Evolutionary conservation across 257 asterid genomes (phyloP).

Genomic region (Solanum tacnaense): DNA sequence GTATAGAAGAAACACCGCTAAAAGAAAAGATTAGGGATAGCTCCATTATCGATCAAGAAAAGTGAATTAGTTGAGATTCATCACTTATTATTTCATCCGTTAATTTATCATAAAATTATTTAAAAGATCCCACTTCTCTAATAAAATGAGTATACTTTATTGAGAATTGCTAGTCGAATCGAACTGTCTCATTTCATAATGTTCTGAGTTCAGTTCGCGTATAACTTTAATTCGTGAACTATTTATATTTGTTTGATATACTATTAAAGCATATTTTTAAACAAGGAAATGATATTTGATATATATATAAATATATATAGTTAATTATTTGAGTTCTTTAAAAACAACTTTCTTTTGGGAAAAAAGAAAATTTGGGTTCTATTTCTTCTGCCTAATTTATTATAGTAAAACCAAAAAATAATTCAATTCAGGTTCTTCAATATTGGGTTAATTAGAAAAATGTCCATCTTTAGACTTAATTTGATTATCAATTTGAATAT

Average conservation of each 20-base stretch:
- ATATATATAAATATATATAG: neutral
- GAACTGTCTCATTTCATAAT: neutral
- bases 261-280: neutral
- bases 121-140: neutral
- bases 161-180: no score
- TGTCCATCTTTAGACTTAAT: neutral
- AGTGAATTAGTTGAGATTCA: neutral
- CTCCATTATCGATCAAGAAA: no score
- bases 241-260: neutral
- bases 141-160: no score
- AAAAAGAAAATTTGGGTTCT: neutral
- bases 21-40: neutral
- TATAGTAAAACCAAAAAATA: neutral
- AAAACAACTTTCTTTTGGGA: neutral
- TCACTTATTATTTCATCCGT: no score
- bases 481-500: neutral
- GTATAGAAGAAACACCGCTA: neutral
- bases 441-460: neutral
- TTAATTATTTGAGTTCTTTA: neutral
- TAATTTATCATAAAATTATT: neutral
- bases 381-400: neutral
- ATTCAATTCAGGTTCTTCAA: neutral
- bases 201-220: accelerated
- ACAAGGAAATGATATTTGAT: neutral
- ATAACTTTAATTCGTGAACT: no score